phyloP scores from a whole-genome alignment of 495 filamentous ascomycete genomes.

The Immersiella caudata region DNA sequence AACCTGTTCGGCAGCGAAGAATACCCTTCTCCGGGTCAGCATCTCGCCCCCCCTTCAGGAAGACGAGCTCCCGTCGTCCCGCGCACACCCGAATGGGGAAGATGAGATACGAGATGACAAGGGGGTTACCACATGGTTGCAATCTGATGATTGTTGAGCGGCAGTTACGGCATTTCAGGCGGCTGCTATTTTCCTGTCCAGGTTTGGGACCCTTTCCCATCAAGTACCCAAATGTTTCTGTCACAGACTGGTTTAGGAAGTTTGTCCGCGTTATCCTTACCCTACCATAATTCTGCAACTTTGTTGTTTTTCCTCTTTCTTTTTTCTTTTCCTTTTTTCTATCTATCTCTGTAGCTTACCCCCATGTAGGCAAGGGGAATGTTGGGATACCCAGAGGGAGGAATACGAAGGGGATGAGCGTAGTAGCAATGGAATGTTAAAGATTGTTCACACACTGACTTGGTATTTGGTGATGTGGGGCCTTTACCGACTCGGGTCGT shows the following conservation, averaged over 20 bases:
- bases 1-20: no score
- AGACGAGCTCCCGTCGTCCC: no score
- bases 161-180: neutral
- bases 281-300: neutral
- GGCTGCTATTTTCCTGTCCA: neutral
- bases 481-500: neutral
- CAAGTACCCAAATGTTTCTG: constrained; percentile 5
- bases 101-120: neutral
- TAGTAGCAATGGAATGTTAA: neutral
- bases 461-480: neutral
- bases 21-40: no score
- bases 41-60: no score
- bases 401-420: neutral
- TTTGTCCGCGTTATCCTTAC: neutral
- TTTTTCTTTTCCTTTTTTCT: neutral
- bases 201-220: neutral
- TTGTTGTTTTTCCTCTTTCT: neutral
- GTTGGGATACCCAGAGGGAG: constrained; percentile 3
- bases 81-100: no score
- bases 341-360: neutral
- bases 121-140: neutral
- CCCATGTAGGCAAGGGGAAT: neutral
- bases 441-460: neutral
- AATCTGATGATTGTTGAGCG: neutral
- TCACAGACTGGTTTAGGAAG: neutral